These are phyloP conservation scores for Haplosporangium sp. DNA, from an alignment of 371 early-diverging fungal genomes.

Conservation along the genomic window DNA sequence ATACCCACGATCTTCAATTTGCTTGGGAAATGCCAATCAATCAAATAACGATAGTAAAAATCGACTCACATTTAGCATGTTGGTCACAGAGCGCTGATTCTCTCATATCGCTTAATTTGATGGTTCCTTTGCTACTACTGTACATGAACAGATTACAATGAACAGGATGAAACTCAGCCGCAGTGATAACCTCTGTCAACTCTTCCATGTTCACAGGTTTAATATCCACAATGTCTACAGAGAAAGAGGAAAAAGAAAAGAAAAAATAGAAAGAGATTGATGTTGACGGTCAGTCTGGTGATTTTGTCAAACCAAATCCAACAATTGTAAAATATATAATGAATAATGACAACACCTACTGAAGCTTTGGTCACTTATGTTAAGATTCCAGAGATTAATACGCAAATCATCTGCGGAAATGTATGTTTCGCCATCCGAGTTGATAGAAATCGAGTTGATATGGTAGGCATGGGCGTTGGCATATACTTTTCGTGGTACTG, in stretches of 20 bases:
- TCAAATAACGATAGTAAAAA: neutral
- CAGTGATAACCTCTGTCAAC: constrained; percentile 98
- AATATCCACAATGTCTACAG: constrained; percentile 96
- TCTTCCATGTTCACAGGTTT: constrained; percentile 99
- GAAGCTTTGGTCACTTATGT: constrained; percentile 96
- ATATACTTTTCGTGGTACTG: constrained; percentile 95
- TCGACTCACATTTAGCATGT: constrained; percentile 83
- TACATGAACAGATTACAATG: constrained; percentile 98
- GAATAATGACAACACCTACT: constrained; percentile 66
- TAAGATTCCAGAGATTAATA: constrained; percentile 98
- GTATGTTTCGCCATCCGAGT: constrained; percentile 97
- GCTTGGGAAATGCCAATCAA: too few species aligned
- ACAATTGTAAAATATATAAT: neutral
- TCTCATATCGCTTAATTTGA: constrained; percentile 98
- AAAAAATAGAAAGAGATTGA: neutral
- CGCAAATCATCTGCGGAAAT: constrained; percentile 98
- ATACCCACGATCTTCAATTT: too few species aligned
- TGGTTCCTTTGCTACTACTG: constrained; percentile 97
- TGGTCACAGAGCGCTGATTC: constrained; percentile 94
- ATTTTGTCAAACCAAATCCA: too few species aligned
- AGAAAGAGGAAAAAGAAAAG: too few species aligned
- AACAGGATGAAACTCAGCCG: constrained; percentile 96
- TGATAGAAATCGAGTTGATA: constrained; percentile 98
- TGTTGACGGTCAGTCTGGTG: too few species aligned
- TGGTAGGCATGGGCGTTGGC: constrained; percentile 99